A percentile compares a stretch with the other conserved stretches of the same genome.
phyloP scores from a whole-genome alignment of 768 basidiomycete genomes.

The Suillus brevipes region DNA sequence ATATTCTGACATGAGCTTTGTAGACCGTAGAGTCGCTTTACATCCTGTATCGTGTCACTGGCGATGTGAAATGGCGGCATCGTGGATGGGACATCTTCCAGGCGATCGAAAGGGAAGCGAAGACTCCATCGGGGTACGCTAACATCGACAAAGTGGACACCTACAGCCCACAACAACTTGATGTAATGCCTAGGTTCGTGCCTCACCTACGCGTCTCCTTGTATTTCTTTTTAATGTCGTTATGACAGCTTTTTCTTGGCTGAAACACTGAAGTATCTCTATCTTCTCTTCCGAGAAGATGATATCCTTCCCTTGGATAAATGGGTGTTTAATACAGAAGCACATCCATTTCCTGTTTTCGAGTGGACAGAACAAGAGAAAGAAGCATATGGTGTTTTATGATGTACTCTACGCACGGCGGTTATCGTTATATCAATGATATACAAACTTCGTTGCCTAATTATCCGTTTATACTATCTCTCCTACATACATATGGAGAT shows the following conservation, averaged over 20 bases:
- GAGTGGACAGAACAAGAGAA: conserved; percentile 58
- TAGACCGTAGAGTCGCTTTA: conserved; percentile 77
- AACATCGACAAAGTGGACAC: conserved; percentile 50
- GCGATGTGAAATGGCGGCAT: conserved; percentile 66
- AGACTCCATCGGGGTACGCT: conserved; percentile 62
- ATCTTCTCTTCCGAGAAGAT: conserved; percentile 65
- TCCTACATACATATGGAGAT: not conserved
- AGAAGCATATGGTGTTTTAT: conserved; percentile 38
- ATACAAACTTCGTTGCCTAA: not conserved
- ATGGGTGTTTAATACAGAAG: conserved; percentile 71
- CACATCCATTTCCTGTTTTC: conserved; percentile 77
- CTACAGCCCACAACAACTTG: conserved; percentile 38
- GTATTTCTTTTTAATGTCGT: not conserved
- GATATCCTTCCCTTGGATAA: conserved; percentile 55
- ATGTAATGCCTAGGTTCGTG: conserved; percentile 76
- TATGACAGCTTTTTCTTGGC: conserved; percentile 50
- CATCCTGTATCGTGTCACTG: conserved; percentile 68
- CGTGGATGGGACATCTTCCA: conserved; percentile 72
- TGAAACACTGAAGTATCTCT: conserved; percentile 72
- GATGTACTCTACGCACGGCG: not conserved
- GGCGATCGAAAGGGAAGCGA: conserved; percentile 60
- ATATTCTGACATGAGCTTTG: not conserved
- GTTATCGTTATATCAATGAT: not conserved
- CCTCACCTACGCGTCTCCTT: conserved; percentile 14
- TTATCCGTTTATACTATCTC: not conserved